These are phyloP conservation scores for Diplocarpon rosae DNA, from an alignment of 2,329 filamentous ascomycete genomes.

Conservation along the genomic window DNA sequence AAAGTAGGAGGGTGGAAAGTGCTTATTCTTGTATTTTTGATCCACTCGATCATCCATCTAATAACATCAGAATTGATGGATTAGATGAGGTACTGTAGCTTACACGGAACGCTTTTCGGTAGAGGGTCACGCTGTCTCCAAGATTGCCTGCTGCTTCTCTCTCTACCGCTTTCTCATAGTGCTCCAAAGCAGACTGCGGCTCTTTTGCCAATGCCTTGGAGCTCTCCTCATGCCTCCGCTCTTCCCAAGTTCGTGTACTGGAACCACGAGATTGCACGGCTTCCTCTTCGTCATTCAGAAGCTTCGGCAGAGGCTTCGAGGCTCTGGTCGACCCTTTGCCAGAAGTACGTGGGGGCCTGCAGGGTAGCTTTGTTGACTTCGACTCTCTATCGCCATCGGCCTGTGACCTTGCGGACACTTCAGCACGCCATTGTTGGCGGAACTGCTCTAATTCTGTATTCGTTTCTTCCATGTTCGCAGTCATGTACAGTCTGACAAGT, in stretches of 20 bases:
- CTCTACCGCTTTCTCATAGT: constrained; percentile 86
- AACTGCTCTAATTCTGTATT: constrained; percentile 75
- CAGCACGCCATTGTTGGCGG: constrained; percentile 74
- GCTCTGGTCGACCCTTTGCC: constrained; percentile 9
- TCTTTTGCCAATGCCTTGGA: constrained; percentile 29
- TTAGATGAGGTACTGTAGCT: background rate
- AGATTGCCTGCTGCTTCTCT: constrained; percentile 76
- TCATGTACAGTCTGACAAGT: constrained; percentile 7
- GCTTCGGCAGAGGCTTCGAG: constrained; percentile 1
- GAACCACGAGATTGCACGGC: constrained; percentile 6
- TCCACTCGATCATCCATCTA: constrained; percentile 80
- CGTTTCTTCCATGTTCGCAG: constrained; percentile 30
- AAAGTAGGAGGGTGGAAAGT: constrained; percentile 59
- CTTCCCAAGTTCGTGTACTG: constrained; percentile 1
- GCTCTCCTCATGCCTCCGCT: constrained; percentile 4
- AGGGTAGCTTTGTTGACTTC: constrained; percentile 15
- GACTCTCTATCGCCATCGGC: constrained; percentile 8
- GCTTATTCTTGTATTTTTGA: constrained; percentile 77
- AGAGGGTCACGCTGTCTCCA: constrained; percentile 78
- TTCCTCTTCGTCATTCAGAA: constrained; percentile 14
- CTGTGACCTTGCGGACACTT: constrained; percentile 32
- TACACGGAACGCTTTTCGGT: constrained; percentile 83
- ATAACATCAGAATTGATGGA: constrained; percentile 6
- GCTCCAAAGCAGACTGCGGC: constrained; percentile 71
- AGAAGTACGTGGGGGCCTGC: constrained; percentile 14